A percentile compares a stretch with the other conserved stretches of the same genome.
Conservation (phyloP, 2,329 filamentous ascomycete genomes). For the Lecanicillium sp. region DNA sequence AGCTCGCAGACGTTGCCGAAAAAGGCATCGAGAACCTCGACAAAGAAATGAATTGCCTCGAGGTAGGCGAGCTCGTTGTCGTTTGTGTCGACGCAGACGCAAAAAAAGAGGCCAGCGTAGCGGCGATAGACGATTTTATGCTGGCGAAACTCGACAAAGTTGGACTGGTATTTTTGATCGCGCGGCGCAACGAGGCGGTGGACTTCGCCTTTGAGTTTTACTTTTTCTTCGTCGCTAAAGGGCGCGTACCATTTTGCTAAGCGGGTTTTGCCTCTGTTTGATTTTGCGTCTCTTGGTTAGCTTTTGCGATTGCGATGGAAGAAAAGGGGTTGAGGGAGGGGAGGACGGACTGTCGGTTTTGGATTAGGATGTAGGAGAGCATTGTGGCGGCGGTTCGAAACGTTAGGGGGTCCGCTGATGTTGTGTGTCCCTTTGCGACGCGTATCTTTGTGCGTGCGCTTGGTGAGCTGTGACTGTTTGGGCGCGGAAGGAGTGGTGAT, state of each 20-base stretch:
- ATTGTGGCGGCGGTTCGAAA: constrained; percentile 35
- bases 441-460: too few species aligned
- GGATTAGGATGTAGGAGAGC: constrained; percentile 82
- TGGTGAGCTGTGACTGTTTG: too few species aligned
- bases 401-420: too few species aligned
- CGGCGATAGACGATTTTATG: constrained; percentile 96
- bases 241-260: constrained; percentile 98
- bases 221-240: constrained; percentile 97
- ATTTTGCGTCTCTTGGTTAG: constrained; percentile 1
- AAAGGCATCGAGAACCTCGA: constrained; percentile 96
- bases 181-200: constrained; percentile 95
- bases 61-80: constrained; percentile 97
- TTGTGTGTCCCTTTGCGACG: too few species aligned
- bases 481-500: too few species aligned
- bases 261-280: constrained; percentile 82
- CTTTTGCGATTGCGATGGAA: not conserved
- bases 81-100: constrained; percentile 96
- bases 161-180: constrained; percentile 99
- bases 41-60: constrained; percentile 98
- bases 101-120: constrained; percentile 98
- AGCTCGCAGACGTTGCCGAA: constrained; percentile 99
- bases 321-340: not conserved
- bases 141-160: constrained; percentile 94
- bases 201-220: constrained; percentile 97
- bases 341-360: constrained; percentile 69